A percentile compares a stretch with the other conserved stretches of the same genome.
phyloP scores from a whole-genome alignment of 306 rosid species.

The Lupinus albus region DNA sequence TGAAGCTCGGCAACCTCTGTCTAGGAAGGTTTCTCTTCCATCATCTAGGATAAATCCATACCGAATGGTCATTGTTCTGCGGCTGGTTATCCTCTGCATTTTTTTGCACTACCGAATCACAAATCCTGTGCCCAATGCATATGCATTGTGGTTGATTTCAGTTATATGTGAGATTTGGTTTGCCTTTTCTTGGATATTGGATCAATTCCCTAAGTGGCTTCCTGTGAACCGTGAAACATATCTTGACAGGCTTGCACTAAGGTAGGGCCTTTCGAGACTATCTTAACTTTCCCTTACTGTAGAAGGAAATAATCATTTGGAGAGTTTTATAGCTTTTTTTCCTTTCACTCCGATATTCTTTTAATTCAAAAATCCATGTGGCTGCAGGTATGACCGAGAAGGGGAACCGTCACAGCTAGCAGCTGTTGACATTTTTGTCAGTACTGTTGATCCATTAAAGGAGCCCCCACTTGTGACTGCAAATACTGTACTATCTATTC shows the following conservation, averaged over 20 bases:
- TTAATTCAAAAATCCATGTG: conserved; percentile 22
- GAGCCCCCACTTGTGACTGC: conserved; percentile 97
- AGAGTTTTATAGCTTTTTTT: conserved; percentile 1
- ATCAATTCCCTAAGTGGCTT: conserved; percentile 91
- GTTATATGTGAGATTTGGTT: conserved; percentile 97
- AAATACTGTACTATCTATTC: conserved; percentile 85
- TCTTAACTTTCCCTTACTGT: not conserved
- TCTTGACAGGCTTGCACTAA: conserved; percentile 83
- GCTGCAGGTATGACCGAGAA: conserved; percentile 81
- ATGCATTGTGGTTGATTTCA: conserved; percentile 77
- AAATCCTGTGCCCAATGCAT: conserved; percentile 87
- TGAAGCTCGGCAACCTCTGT: conserved; percentile 94
- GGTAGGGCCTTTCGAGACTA: conserved; percentile 48
- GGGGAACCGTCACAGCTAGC: conserved; percentile 90
- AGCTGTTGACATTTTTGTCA: conserved; percentile 89
- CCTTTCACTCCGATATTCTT: conserved; percentile 28
- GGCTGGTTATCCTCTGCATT: conserved; percentile 68
- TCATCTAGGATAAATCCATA: conserved; percentile 91
- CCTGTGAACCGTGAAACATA: conserved; percentile 92
- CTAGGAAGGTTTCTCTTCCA: conserved; percentile 87
- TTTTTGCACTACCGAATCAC: conserved; percentile 88
- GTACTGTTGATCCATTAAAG: conserved; percentile 93
- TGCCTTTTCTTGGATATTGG: conserved; percentile 88
- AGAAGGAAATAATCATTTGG: conserved; percentile 21
- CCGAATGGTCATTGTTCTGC: conserved; percentile 85